Percentiles rank a stretch among this genome's conserved stretches.
These are phyloP conservation scores for Chaetomium fimeti DNA, from an alignment of 495 filamentous ascomycete genomes.

Conservation along the genomic window DNA sequence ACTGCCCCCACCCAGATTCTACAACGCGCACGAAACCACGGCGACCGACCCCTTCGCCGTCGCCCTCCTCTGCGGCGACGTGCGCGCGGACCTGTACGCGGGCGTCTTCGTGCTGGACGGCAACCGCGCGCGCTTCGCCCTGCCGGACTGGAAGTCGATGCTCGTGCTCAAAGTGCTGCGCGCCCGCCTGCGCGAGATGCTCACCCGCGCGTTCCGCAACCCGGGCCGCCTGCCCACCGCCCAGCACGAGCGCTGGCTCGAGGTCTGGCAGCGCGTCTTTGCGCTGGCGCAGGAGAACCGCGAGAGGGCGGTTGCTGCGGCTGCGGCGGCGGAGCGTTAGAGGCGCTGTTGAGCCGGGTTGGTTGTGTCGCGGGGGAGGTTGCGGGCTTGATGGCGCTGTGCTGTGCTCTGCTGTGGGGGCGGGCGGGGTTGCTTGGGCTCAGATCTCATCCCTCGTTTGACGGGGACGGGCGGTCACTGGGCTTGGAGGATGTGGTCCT, in stretches of 20 bases:
- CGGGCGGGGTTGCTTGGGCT: neutral
- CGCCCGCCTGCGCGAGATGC: slow-evolving; percentile 63
- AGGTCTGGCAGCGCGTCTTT: slow-evolving; percentile 61
- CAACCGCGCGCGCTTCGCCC: slow-evolving; percentile 80
- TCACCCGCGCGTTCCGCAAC: slow-evolving; percentile 65
- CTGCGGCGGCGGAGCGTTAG: neutral
- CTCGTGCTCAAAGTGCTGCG: slow-evolving; percentile 79
- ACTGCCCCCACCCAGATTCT: slow-evolving; percentile 49
- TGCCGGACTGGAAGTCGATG: slow-evolving; percentile 88
- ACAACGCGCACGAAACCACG: slow-evolving; percentile 88
- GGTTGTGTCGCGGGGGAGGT: neutral
- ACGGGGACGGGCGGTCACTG: too few species aligned
- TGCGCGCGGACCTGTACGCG: slow-evolving; percentile 80
- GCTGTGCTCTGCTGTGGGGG: too few species aligned
- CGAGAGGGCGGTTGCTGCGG: slow-evolving; percentile 26
- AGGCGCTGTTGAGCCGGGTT: neutral
- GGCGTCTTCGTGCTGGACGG: slow-evolving; percentile 83
- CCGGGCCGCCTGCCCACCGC: slow-evolving; percentile 69
- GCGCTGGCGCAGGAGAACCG: slow-evolving; percentile 33
- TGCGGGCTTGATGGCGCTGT: neutral
- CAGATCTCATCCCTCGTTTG: neutral
- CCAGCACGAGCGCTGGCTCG: slow-evolving; percentile 71
- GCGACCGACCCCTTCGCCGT: slow-evolving; percentile 78
- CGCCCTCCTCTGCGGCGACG: slow-evolving; percentile 81
- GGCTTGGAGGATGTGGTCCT: too few species aligned